These are phyloP conservation scores for Lecanosticta acicola DNA, from an alignment of 2,329 filamentous ascomycete genomes.

Conservation along the genomic window DNA sequence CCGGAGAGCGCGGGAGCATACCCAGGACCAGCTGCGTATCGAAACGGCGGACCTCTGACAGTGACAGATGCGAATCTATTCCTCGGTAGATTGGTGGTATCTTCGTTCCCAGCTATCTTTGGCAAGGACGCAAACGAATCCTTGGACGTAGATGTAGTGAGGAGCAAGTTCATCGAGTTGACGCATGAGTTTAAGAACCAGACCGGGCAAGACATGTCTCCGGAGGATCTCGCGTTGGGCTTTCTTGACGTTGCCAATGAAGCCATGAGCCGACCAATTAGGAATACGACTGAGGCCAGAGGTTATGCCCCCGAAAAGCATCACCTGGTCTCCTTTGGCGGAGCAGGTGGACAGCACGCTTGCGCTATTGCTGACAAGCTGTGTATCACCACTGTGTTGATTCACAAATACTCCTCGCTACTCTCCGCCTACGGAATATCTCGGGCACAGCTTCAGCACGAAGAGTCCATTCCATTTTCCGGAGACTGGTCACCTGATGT, in stretches of 20 bases:
- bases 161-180: slow-evolving; percentile 15
- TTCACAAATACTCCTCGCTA: slow-evolving; percentile 78
- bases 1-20: slow-evolving; percentile 24
- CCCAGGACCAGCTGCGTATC: slow-evolving; percentile 33
- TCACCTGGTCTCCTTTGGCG: slow-evolving; percentile 78
- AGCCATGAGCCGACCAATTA: slow-evolving; percentile 78
- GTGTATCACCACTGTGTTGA: slow-evolving; percentile 72
- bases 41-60: slow-evolving; percentile 34
- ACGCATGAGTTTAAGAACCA: slow-evolving; percentile 17
- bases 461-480: slow-evolving; percentile 62
- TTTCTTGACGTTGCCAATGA: slow-evolving; percentile 83
- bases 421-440: slow-evolving; percentile 48
- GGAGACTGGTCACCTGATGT: slow-evolving; percentile 51
- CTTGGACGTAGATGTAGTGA: slow-evolving; percentile 18
- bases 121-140: slow-evolving; percentile 28
- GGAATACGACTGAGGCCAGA: slow-evolving; percentile 80
- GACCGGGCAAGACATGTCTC: slow-evolving; percentile 48
- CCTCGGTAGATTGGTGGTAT: slow-evolving; percentile 30
- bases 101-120: slow-evolving; percentile 33
- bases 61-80: slow-evolving; percentile 35
- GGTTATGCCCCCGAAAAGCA: slow-evolving; percentile 83
- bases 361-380: slow-evolving; percentile 75
- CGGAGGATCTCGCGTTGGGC: slow-evolving; percentile 77
- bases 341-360: slow-evolving; percentile 81
- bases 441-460: slow-evolving; percentile 74